Conservation (phyloP, 2,329 filamentous ascomycete species). For the Furcasterigmium furcatum region DNA sequence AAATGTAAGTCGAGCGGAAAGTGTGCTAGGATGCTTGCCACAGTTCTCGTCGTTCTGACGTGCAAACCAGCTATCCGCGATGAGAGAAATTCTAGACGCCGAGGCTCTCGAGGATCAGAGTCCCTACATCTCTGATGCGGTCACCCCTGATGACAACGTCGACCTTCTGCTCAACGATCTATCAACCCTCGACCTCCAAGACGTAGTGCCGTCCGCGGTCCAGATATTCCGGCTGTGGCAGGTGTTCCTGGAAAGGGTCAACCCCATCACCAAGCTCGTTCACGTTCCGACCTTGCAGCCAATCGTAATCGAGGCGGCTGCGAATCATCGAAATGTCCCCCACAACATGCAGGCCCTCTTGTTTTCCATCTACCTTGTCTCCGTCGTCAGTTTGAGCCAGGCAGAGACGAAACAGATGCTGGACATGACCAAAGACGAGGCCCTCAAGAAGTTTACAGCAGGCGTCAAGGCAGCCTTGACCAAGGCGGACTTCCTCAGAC, state of each 20-base stretch:
- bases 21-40: too few relatives aligned
- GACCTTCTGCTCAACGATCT: slow-evolving; percentile 46
- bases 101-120: slow-evolving; percentile 45
- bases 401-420: slow-evolving; percentile 53
- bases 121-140: slow-evolving; percentile 43
- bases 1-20: slow-evolving; percentile 48
- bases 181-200: slow-evolving; percentile 34
- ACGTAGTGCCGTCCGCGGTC: slow-evolving; percentile 61
- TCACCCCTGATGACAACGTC: slow-evolving; percentile 49
- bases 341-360: slow-evolving; percentile 24
- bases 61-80: slow-evolving; percentile 45
- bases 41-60: too few relatives aligned
- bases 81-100: slow-evolving; percentile 55
- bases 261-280: slow-evolving; percentile 69
- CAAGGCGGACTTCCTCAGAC: slow-evolving; percentile 54
- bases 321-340: slow-evolving; percentile 50
- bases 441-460: slow-evolving; percentile 47
- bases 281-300: slow-evolving; percentile 69
- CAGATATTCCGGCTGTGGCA: slow-evolving; percentile 74
- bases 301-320: slow-evolving; percentile 60
- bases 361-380: slow-evolving; percentile 14
- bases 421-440: slow-evolving; percentile 44
- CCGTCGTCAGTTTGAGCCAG: slow-evolving; percentile 21
- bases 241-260: slow-evolving; percentile 69
- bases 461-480: slow-evolving; percentile 48